Base-by-base conservation (phyloP, 2,329 filamentous ascomycete species). In the Scedosporium minutisporum region DNA sequence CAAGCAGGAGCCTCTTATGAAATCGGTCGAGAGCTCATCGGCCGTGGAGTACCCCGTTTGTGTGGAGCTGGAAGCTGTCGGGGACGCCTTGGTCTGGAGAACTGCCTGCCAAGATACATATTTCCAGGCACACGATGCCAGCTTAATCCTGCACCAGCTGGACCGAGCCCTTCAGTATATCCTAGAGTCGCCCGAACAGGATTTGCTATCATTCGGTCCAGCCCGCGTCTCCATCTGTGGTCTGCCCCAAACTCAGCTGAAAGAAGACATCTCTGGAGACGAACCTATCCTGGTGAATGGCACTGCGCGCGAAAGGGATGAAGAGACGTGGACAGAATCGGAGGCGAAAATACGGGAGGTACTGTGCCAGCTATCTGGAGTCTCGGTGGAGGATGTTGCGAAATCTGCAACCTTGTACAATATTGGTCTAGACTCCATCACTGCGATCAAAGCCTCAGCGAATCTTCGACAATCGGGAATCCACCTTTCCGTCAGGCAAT, bases 381-480 rank as follows among this genome's bases (percentile, higher is more conserved):
- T 88, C 0, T 77, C 86, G 0, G 73, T 78, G 18, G 70, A 78
- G 0, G 77, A 84, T 1, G 89, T 96, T 60, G 73, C 76, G 2
- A 80, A 79, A 62, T 77, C 79, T 0, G 82, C 86, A 60, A 90
- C 82, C 0, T 82, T 96, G 12, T 96, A 95, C 72, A 87, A 95
- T 65, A 80, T 97, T 1, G 93, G 93, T 0, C 83, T 97, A 1
- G 93, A 97, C 71, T 97, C 93, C 0, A 96, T 97, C 72, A 93
- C 88, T 66, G 88, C 91, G 1, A 95, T 97, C 76, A 96, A 95
- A 69, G 86, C 92, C 3, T 85, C 87, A 7, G 82, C 87, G 0
- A 77, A 92, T 6, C 76, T 97, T 3, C 86, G 84, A 51, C 88
- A 83, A 66, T 74, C 80, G 51, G 83, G 80, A 0, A 73, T 96